These are phyloP conservation scores for Hemisphaericaspora xylanilytica DNA, from an alignment of 1,139 yeast genomes.

Conservation along the genomic window DNA sequence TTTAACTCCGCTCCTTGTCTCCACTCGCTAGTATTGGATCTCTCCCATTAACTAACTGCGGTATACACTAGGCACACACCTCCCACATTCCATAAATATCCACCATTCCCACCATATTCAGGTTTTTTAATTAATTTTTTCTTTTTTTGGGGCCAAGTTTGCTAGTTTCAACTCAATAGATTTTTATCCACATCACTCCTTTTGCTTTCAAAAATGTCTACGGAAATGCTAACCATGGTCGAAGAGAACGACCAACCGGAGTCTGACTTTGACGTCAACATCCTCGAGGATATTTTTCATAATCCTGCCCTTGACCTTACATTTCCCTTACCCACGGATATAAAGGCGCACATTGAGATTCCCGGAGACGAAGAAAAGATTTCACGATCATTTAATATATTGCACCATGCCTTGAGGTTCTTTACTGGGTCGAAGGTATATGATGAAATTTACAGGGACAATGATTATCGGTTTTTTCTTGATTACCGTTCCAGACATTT, in stretches of 20 bases:
- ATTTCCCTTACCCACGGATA: conserved; percentile 43
- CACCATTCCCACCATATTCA: too few species aligned
- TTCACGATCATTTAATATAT: conserved; percentile 26
- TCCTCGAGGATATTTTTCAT: conserved; percentile 34
- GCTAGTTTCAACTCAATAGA: too few species aligned
- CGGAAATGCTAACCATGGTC: too few species aligned
- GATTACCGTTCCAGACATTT: conserved; percentile 34
- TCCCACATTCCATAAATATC: too few species aligned
- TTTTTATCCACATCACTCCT: too few species aligned
- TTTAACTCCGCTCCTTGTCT: conserved; percentile 40
- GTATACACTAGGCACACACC: too few species aligned
- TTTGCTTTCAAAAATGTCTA: too few species aligned
- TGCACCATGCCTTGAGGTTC: conserved; percentile 32
- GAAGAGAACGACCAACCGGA: too few species aligned
- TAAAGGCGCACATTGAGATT: conserved; percentile 28
- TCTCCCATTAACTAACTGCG: conserved; percentile 40
- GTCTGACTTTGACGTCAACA: conserved; percentile 33
- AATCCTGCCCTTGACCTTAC: conserved; percentile 34
- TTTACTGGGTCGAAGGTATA: conserved; percentile 25
- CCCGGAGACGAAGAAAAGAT: conserved; percentile 29
- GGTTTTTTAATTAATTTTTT: too few species aligned
- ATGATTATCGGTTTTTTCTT: conserved; percentile 37
- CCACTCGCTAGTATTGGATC: conserved; percentile 42
- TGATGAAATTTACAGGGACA: conserved; percentile 32
- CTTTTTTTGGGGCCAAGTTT: too few species aligned